A percentile compares a stretch with the other conserved stretches of the same genome.
These are phyloP conservation scores for Nevesoporus exiguus DNA, from an alignment of 768 basidiomycete species.

Conservation along the genomic window DNA sequence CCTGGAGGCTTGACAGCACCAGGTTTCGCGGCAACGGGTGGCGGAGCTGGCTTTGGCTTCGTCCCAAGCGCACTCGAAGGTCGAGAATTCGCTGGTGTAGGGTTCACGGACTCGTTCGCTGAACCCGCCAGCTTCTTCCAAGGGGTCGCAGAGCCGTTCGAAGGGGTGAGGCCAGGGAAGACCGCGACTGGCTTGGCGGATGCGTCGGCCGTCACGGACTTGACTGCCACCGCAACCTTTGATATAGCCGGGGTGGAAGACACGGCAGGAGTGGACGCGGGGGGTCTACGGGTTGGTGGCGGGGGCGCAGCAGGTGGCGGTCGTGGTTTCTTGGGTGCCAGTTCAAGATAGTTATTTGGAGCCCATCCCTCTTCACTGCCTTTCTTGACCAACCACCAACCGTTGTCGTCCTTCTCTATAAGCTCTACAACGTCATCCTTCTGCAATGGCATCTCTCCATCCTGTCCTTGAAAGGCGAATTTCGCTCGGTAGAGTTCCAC, in stretches of 20 bases:
- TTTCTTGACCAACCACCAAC: constrained; percentile 97
- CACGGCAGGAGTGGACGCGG: constrained; percentile 42
- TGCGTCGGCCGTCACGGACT: constrained; percentile 51
- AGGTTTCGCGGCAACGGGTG: constrained; percentile 55
- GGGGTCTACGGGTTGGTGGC: constrained; percentile 50
- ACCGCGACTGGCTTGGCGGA: constrained; percentile 79
- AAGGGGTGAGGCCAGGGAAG: constrained; percentile 69
- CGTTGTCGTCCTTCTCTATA: constrained; percentile 88
- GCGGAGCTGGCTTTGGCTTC: constrained; percentile 64
- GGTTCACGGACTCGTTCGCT: constrained; percentile 33
- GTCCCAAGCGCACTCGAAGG: constrained; percentile 49
- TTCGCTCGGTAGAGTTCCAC: constrained; percentile 81
- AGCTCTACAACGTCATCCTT: constrained; percentile 94
- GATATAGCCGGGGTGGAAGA: constrained; percentile 34
- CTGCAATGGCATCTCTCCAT: constrained; percentile 83
- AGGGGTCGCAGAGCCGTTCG: constrained; percentile 67
- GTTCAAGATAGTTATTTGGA: constrained; percentile 89
- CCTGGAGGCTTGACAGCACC: constrained; percentile 44
- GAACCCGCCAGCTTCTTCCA: constrained; percentile 61
- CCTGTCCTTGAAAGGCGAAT: constrained; percentile 90
- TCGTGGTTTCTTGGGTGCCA: constrained; percentile 63
- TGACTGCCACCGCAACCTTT: constrained; percentile 32
- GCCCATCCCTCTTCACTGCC: constrained; percentile 87
- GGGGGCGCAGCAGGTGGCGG: constrained; percentile 68
- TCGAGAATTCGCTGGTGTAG: constrained; percentile 45